Base-by-base conservation (phyloP, 2,329 filamentous ascomycete species). In the Cladosporium sp. region DNA sequence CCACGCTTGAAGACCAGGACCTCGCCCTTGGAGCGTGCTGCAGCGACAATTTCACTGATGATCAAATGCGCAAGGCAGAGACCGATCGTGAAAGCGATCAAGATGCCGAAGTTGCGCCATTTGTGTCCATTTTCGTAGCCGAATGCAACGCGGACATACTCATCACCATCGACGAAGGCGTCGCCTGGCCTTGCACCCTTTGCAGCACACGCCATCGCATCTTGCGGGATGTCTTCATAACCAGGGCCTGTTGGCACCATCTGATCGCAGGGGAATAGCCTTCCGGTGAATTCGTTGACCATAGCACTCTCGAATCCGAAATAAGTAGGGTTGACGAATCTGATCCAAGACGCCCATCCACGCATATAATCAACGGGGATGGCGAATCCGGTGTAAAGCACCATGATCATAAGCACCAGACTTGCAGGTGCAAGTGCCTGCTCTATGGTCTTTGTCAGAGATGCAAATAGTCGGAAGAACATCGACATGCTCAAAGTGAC, bases 291-390 rank as follows among this genome's bases (percentile, higher is more conserved):
- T 59, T 77, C 74, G 50, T 77, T 78, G 15, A 72, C 65, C 33
- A 77, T 59, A 7, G 61, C 22, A 8, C 13, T 49, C 20, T 59
- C 57, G 46, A 58, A 55, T 2, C 43, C 52, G 36, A 57, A 59
- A 11, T 32, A 41, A 1, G 55, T 29, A 4, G 88, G 87, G 54
- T 93, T 83, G 13, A 46, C 13, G 85, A 53, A 94, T 80, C 89
- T 89, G 94, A 79, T 54, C 82, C 77, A 85, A 1, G 45, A 48
- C 57, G 84, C 85, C 88, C 89, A 95, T 1, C 73, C 79, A 6
- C 85, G 77, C 85, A 89, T 93, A 68, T 92, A 76, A 13, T 57
- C 64, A 0, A 67, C 68, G 4, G 76, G 75, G 46, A 79, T 74
- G 1, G 72, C 68, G 63, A 90, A 87, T 53, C 84, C 86, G 13